Evolutionary conservation across 2,329 filamentous ascomycete species (phyloP), one percentile per base, ranked within the genome.

Genomic region (Ophiostoma novo-ulmi): DNA sequence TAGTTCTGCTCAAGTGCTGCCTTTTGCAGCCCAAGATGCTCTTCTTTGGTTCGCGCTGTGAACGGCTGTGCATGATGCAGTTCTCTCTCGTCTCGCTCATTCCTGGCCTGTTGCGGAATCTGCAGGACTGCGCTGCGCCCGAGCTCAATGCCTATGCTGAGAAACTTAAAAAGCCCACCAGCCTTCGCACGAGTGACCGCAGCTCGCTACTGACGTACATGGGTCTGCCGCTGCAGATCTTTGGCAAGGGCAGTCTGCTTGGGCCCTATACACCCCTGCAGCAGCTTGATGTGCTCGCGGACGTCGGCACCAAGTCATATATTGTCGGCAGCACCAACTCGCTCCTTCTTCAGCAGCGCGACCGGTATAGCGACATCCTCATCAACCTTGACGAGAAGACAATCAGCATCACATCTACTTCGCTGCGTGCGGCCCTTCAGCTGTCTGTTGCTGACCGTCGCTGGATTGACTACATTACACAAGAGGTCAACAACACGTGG

Each of bases 11-110:
- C 77, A 99, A 99, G 82, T 97, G 92, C 78, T 90, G 94, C 78
- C 82, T 99, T 73, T 83, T 99, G 73, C 94, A 99, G 79, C 94
- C 93, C 70, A 99, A 98, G 94, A 98, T 98, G 91, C 89, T 99
- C 70, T 98, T 99, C 82, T 99, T 98, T 77, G 94, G 95, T 73
- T 93, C 94, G n/a, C 89, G 93, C 76, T 98, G 95, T 80, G 95
- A 99, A 80, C 87, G 91, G 74, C 83, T 99, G 75, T 99, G 95
- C 85, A 97, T 98, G 91, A 94, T 97, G 81, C 95, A 99, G 80
- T 99, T 98, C 82, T 95, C 94, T 63, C 86, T 99, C 65, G 90
- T 99, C 75, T 97, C 94, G 69, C 84, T 99, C 77, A 96, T 99
- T 82, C 95, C 95, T 66, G 93, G 94, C 72, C 87, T 99, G 71